Evolutionary conservation across 2,329 filamentous ascomycete genomes (phyloP), one percentile per base, ranked within the genome.

Genomic region (Trichoderma semiorbis): DNA sequence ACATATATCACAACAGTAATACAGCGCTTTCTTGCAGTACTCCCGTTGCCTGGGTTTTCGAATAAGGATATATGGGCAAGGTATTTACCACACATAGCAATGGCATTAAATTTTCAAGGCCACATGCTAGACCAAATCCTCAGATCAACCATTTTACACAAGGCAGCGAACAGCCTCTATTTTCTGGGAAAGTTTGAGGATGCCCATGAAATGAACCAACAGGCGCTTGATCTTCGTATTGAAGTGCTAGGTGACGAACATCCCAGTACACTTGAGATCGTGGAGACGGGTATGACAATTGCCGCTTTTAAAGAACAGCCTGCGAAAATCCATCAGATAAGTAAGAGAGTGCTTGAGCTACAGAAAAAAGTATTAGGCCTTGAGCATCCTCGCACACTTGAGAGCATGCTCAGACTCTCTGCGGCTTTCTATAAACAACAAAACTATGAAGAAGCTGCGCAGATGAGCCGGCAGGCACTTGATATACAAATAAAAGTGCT

Each of bases 21-120:
- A 2, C 16, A 47, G 18, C 8, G 39, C 7, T 10, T 47, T 3
- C 0, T 5, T n/a, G 18, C 7, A 5, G 39, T 4, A 47, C 0
- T 47, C 8, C 39, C 39, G 1, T 3, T 8, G 2, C 39, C 39
- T 10, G 0, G 0, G 0, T 47, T 47, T n/a, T n/a, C 18, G 39
- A 47, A 47, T 5, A 47, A 47, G 3, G 39, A 47, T 47, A 4
- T 0, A n/a, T 47, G 39, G 7, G 3, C 18, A 47, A 47, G 39
- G 1, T 47, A 16, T 47, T 11, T 47, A n/a, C 39, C 39, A 5
- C 39, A 47, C 39, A 10, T 10, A 1, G 5, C 4, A n/a, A 47
- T 47, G 18, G 39, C 39, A 2, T n/a, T 47, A 1, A 47, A 47
- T 1, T 47, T 47, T 47, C 39, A 47, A 11, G 18, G 5, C 4